These are phyloP conservation scores for Jackrogersella minutella DNA, from an alignment of 495 filamentous ascomycete species.

Conservation along the genomic window DNA sequence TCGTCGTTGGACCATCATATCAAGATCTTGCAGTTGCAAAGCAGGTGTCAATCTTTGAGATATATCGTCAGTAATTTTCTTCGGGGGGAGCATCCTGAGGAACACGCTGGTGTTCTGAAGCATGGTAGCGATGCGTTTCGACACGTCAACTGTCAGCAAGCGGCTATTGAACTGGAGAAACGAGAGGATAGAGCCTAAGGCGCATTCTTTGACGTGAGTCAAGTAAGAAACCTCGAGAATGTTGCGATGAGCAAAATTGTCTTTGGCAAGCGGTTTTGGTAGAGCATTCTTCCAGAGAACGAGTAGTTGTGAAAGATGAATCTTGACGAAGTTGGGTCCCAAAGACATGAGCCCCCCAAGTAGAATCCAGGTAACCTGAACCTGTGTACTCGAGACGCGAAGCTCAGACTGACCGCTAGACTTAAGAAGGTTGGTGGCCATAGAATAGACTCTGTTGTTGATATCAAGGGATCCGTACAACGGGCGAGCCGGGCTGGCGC, in stretches of 20 bases:
- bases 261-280: constrained; percentile 90
- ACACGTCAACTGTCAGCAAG: constrained; percentile 90
- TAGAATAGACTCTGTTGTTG: constrained; percentile 87
- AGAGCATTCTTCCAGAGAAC: constrained; percentile 98
- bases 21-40: constrained; percentile 88
- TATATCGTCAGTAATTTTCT: constrained; percentile 89
- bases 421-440: constrained; percentile 92
- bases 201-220: constrained; percentile 94
- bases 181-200: constrained; percentile 85
- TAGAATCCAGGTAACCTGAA: constrained; percentile 97
- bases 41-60: constrained; percentile 84
- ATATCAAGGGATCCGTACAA: constrained; percentile 96
- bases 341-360: constrained; percentile 97
- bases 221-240: constrained; percentile 90
- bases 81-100: constrained; percentile 78
- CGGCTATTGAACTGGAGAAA: constrained; percentile 96
- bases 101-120: constrained; percentile 95
- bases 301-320: constrained; percentile 92
- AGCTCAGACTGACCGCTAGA: constrained; percentile 91
- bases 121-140: constrained; percentile 91
- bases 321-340: constrained; percentile 98
- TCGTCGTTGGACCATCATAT: constrained; percentile 90
- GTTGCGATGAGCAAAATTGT: constrained; percentile 82
- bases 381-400: constrained; percentile 89
- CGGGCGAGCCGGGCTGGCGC: constrained; percentile 85